A percentile compares a stretch with the other conserved stretches of the same genome.
Evolutionary conservation across 768 basidiomycete species (phyloP).

Genomic region (Tricholoma hemisulphureum): DNA sequence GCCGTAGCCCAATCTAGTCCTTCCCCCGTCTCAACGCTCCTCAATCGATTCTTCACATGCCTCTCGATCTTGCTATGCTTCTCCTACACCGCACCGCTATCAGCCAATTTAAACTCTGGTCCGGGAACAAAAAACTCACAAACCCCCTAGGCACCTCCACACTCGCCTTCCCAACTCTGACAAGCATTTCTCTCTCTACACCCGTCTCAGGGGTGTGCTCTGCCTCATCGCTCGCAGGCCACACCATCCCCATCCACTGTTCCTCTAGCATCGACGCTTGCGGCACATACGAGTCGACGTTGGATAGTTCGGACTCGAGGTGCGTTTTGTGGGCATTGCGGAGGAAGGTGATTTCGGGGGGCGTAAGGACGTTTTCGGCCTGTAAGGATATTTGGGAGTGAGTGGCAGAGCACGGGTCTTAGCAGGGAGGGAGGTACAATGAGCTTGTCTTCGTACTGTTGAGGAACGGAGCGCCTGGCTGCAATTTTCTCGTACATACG

Average conservation of each 20-base stretch:
- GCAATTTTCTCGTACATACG: slow-evolving; percentile 90
- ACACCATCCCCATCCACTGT: slow-evolving; percentile 68
- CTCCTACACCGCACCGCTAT: slow-evolving; percentile 43
- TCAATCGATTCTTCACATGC: slow-evolving; percentile 76
- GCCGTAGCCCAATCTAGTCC: slow-evolving; percentile 89
- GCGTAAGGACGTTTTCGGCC: slow-evolving; percentile 52
- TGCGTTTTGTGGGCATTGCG: slow-evolving; percentile 58
- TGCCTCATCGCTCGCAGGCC: slow-evolving; percentile 59
- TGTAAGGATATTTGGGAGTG: slow-evolving; percentile 16
- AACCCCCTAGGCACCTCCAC: slow-evolving; percentile 59
- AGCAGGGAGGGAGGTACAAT: slow-evolving; percentile 48
- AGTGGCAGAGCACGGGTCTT: too few relatives aligned
- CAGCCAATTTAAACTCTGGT: slow-evolving; percentile 37
- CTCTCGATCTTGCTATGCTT: slow-evolving; percentile 76
- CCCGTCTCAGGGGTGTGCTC: slow-evolving; percentile 65
- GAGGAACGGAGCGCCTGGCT: slow-evolving; percentile 71
- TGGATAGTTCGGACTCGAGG: slow-evolving; percentile 61
- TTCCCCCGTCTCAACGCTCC: slow-evolving; percentile 62
- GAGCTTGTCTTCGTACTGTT: slow-evolving; percentile 78
- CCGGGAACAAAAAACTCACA: slow-evolving; percentile 42
- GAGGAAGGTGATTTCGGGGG: slow-evolving; percentile 45
- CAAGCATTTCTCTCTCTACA: slow-evolving; percentile 49
- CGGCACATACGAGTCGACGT: slow-evolving; percentile 47
- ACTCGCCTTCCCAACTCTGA: slow-evolving; percentile 64
- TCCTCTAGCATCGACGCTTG: slow-evolving; percentile 55